Conservation (phyloP, 2,329 filamentous ascomycete genomes). For the Aspergillus neoniger region DNA sequence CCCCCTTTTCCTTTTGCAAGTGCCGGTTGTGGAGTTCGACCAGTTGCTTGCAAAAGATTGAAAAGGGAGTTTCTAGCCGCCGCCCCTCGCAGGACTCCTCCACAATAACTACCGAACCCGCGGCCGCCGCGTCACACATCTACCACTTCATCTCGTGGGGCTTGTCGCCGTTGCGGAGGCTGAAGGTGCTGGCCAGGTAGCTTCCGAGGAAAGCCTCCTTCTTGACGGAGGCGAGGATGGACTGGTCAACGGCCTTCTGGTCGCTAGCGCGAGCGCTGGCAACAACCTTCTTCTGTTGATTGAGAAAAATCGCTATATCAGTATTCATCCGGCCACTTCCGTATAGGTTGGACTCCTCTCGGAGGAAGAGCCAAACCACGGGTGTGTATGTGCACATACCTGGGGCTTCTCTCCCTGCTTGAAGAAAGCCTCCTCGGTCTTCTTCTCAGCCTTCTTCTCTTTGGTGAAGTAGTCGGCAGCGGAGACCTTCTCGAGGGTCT, state of each 20-base stretch:
- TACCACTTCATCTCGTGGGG: conserved; percentile 99
- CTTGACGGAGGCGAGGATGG: conserved; percentile 93
- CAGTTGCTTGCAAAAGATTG: no score
- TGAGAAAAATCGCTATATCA: conserved; percentile 1
- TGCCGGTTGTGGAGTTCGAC: conserved; percentile 9
- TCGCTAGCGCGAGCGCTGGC: conserved; percentile 88
- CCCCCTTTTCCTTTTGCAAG: conserved; percentile 15
- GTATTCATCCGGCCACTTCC: conserved; percentile 8
- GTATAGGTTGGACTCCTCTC: background rate
- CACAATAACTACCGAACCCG: conserved; percentile 45
- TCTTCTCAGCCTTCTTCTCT: conserved; percentile 87
- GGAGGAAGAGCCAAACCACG: background rate
- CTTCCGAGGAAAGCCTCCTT: conserved; percentile 91
- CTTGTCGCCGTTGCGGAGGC: conserved; percentile 98
- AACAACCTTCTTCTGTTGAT: conserved; percentile 89
- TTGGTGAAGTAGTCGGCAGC: conserved; percentile 93
- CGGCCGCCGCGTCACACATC: conserved; percentile 47
- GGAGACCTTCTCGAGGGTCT: conserved; percentile 76
- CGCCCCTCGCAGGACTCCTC: conserved; percentile 41
- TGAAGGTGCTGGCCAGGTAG: conserved; percentile 96
- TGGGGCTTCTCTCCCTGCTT: conserved; percentile 97
- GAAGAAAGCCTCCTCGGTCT: conserved; percentile 99
- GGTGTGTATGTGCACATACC: conserved; percentile 64
- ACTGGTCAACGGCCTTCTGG: conserved; percentile 99
- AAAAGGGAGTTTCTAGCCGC: conserved; percentile 33